Base-by-base conservation (phyloP, 139 green algal genomes). In the Chlorella sp. region DNA sequence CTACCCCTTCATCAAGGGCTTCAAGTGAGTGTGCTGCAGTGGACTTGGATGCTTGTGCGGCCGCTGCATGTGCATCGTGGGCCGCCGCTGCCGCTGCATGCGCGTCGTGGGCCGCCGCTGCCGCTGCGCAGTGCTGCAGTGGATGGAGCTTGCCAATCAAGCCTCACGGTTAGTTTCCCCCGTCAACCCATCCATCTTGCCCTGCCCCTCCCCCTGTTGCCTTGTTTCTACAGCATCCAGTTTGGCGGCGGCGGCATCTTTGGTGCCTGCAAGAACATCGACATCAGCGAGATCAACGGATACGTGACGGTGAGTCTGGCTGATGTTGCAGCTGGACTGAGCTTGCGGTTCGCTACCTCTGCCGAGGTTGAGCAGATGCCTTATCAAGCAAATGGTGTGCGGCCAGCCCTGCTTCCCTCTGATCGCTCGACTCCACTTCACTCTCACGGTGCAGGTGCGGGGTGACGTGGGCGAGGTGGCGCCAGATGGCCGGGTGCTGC, bases 171-270 rank as follows among this genome's bases (percentile, higher is more conserved):
- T n/a, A n/a, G n/a, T n/a, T n/a, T n/a, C n/a, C n/a, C n/a, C n/a
- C n/a, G n/a, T n/a, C n/a, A n/a, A n/a, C 26, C 28, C 5, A 7
- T 1, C 11, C 25, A 69, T 4, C 32, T 15, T 15, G 64, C 64
- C n/a, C 64, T 71, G n/a, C 18, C 55, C 34, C 32, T 12, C 25
- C 69, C 38, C 15, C 18, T 12, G 34, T 6, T 28, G 34, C 34
- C 36, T 11, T 15, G 34, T 74, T n/a, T 0, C 64, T n/a, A 56
- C 91, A 95, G 93, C 80, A 95, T 97, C 78, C 87, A 86, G 56
- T 93, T 92, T 86, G 94, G 94, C 38, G 89, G 88, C 34, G 87
- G 78, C 28, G 94, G 94, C 55, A 92, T 96, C 25, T 97, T 92
- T 74, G 86, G 93, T 65, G 94, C 86, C 7, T 91, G 87, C 63